These are phyloP conservation scores for Coprinopsis sp. DNA, from an alignment of 768 basidiomycete species.

Conservation along the genomic window DNA sequence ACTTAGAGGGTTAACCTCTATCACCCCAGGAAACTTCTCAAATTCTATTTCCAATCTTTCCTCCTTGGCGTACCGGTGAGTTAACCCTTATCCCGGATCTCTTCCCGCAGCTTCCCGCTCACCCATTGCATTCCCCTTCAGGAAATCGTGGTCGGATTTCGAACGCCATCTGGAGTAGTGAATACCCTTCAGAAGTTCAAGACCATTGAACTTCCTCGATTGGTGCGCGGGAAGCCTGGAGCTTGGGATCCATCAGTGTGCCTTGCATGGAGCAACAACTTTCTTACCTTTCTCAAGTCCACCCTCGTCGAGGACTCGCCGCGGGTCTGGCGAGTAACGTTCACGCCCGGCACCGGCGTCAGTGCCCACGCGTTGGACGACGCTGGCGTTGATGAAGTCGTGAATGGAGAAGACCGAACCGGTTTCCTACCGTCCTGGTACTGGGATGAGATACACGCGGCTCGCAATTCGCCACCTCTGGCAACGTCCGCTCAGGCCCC, in stretches of 20 bases:
- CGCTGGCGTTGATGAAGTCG: conserved; percentile 51
- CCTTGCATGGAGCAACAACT: conserved; percentile 65
- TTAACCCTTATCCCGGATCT: conserved; percentile 9
- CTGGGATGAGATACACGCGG: conserved; percentile 26
- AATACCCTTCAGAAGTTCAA: conserved; percentile 66
- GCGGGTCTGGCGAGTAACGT: conserved; percentile 72
- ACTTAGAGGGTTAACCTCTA: conserved; percentile 8
- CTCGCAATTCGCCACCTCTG: background rate
- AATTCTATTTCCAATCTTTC: conserved; percentile 90
- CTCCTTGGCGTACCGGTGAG: conserved; percentile 85
- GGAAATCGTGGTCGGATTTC: conserved; percentile 76
- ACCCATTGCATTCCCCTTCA: background rate
- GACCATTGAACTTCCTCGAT: conserved; percentile 74
- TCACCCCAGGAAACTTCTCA: conserved; percentile 71
- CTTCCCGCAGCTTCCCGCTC: conserved; percentile 11
- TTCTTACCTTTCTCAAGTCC: conserved; percentile 52
- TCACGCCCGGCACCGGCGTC: conserved; percentile 57
- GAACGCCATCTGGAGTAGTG: conserved; percentile 69
- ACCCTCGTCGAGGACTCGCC: conserved; percentile 21
- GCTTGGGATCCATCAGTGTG: conserved; percentile 77
- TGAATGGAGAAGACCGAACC: conserved; percentile 63
- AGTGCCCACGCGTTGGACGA: conserved; percentile 43
- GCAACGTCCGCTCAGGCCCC: background rate
- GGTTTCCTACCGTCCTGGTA: conserved; percentile 81
- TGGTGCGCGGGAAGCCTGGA: conserved; percentile 67